Percentiles rank a stretch among this genome's conserved stretches.
These are phyloP conservation scores for Rutidosis leptorrhynchoides DNA, from an alignment of 129 eudicot species.

Conservation along the genomic window DNA sequence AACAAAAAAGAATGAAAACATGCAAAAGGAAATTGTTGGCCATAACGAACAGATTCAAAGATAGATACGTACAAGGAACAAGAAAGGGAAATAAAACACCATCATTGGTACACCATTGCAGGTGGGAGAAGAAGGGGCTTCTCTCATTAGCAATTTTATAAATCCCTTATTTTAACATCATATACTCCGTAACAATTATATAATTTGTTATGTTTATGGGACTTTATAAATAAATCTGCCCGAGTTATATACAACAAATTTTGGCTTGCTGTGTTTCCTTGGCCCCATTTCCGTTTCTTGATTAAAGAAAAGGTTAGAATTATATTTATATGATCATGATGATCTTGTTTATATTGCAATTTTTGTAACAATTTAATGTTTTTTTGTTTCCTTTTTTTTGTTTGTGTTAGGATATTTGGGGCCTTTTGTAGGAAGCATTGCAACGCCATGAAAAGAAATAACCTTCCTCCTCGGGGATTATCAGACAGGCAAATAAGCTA, in stretches of 20 bases:
- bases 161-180: constrained; percentile 19
- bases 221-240: constrained; percentile 11
- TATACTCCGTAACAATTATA: neutral
- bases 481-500: constrained; percentile 33
- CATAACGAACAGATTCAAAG: neutral
- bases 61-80: neutral
- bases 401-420: constrained; percentile 34
- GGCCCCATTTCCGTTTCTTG: constrained; percentile 37
- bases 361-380: neutral
- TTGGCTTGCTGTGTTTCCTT: constrained; percentile 35
- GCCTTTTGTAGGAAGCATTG: constrained; percentile 36
- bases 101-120: too few species aligned
- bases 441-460: constrained; percentile 38
- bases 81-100: constrained; percentile 2
- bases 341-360: constrained; percentile 5
- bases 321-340: neutral
- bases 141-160: constrained; percentile 26
- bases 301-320: constrained; percentile 23
- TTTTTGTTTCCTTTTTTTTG: neutral
- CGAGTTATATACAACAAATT: constrained; percentile 19
- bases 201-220: constrained; percentile 1
- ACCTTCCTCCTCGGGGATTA: constrained; percentile 30
- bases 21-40: constrained; percentile 4
- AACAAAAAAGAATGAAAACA: neutral
- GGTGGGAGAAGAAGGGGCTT: constrained; percentile 40